phyloP scores from a whole-genome alignment of 306 rosid genomes.

The Inga leiocalycina region DNA sequence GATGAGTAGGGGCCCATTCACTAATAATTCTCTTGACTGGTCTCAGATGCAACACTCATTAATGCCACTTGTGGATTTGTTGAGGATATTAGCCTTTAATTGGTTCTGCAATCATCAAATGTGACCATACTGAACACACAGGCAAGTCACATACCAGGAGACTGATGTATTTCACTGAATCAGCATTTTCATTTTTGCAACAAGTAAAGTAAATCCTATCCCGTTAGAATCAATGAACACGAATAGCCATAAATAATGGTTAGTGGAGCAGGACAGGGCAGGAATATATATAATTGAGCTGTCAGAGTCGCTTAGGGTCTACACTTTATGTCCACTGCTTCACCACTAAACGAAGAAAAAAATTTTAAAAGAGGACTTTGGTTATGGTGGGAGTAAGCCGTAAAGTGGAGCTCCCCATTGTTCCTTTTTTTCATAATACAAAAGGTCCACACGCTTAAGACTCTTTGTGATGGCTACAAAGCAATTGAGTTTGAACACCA shows the following conservation, averaged over 20 bases:
- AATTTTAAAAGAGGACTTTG: not conserved
- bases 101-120: slow-evolving; percentile 19
- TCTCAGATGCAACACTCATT: slow-evolving; percentile 4
- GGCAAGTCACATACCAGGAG: not conserved
- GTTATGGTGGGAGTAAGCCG: slow-evolving; percentile 32
- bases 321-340: not conserved
- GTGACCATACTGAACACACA: not conserved
- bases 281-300: slow-evolving; percentile 5
- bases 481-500: not conserved
- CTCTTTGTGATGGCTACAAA: slow-evolving; percentile 26
- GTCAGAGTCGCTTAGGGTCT: slow-evolving; percentile 9
- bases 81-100: not conserved
- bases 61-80: slow-evolving; percentile 2
- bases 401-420: slow-evolving; percentile 24
- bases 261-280: not conserved
- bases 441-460: slow-evolving; percentile 70
- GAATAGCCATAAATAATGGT: not conserved
- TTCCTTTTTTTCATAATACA: slow-evolving; percentile 16
- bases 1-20: slow-evolving; percentile 16
- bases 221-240: not conserved
- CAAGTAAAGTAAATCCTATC: not conserved
- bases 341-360: slow-evolving; percentile 24
- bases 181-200: not conserved
- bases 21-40: slow-evolving; percentile 18
- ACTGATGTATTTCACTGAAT: not conserved